Evolutionary conservation across 108 stramenopile genomes (phyloP).

Genomic region (Cyclostephanos invisitatus): DNA sequence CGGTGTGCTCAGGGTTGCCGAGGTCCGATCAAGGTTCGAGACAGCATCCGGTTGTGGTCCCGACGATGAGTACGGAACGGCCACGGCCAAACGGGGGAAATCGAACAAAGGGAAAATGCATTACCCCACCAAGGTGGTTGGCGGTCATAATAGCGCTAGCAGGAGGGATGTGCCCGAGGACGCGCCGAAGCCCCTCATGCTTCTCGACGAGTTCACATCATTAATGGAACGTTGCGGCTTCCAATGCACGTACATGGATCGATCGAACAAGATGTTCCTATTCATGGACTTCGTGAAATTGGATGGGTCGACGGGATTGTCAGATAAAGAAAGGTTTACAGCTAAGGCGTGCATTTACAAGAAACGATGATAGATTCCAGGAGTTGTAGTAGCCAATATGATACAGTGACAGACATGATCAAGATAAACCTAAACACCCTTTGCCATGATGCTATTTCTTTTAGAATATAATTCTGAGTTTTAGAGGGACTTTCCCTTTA

Average conservation of each 20-base stretch:
- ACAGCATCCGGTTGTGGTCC: constrained; percentile 37
- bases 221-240: constrained; percentile 81
- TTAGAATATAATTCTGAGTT: too few relatives aligned
- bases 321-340: constrained; percentile 59
- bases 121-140: neutral
- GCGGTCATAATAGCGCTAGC: neutral
- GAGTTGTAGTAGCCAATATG: neutral
- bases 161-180: constrained; percentile 30
- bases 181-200: constrained; percentile 24
- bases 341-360: constrained; percentile 92
- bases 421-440: too few relatives aligned
- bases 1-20: constrained; percentile 91
- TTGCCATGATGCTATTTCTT: too few relatives aligned
- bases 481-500: too few relatives aligned
- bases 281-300: constrained; percentile 81
- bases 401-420: too few relatives aligned
- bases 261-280: constrained; percentile 94
- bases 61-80: constrained; percentile 4
- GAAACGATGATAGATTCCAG: constrained; percentile 49
- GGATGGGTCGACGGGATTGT: constrained; percentile 60
- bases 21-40: constrained; percentile 95
- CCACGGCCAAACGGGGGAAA: constrained; percentile 19
- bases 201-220: constrained; percentile 63
- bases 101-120: constrained; percentile 34
- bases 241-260: constrained; percentile 62